Percentiles rank a stretch among this genome's conserved stretches.
phyloP scores from a whole-genome alignment of 2,329 filamentous ascomycete species.

The Stagonosporopsis vannaccii region DNA sequence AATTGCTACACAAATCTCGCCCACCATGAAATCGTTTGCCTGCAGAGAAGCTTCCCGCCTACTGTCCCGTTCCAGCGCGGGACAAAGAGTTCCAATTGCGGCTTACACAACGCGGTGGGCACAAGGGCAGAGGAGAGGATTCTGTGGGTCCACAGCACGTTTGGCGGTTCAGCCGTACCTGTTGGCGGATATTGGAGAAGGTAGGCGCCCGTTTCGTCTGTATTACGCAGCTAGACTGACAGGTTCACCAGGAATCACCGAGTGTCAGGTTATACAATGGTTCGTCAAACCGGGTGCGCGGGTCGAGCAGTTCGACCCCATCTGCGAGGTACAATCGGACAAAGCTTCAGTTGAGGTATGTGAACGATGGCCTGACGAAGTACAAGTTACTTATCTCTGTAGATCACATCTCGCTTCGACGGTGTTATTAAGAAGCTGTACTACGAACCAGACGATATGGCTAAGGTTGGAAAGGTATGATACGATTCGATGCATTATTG shows the following conservation, averaged over 20 bases:
- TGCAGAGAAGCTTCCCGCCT: conserved; percentile 42
- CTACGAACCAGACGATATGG: conserved; percentile 96
- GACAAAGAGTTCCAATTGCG: conserved; percentile 34
- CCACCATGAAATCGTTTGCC: conserved; percentile 42
- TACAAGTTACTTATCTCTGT: conserved; percentile 14
- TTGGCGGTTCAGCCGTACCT: conserved; percentile 77
- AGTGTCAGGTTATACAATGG: conserved; percentile 99
- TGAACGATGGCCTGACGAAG: background rate
- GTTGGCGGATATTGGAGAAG: conserved; percentile 86
- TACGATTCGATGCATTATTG: no score
- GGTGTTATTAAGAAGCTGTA: conserved; percentile 96
- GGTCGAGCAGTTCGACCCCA: conserved; percentile 96
- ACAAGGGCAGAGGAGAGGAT: conserved; percentile 47
- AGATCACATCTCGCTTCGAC: conserved; percentile 95
- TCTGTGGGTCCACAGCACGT: conserved; percentile 43
- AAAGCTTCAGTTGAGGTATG: conserved; percentile 75
- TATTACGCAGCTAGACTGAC: conserved; percentile 1
- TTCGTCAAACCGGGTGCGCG: conserved; percentile 95
- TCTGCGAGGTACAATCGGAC: conserved; percentile 98
- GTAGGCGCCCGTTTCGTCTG: conserved; percentile 52
- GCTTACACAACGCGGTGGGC: conserved; percentile 27
- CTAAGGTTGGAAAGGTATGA: conserved; percentile 78
- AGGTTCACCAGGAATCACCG: conserved; percentile 77
- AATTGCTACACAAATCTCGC: conserved; percentile 15
- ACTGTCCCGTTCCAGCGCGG: conserved; percentile 31